Conservation (phyloP, 768 basidiomycete species). For the Macrolepiota fuliginosa region DNA sequence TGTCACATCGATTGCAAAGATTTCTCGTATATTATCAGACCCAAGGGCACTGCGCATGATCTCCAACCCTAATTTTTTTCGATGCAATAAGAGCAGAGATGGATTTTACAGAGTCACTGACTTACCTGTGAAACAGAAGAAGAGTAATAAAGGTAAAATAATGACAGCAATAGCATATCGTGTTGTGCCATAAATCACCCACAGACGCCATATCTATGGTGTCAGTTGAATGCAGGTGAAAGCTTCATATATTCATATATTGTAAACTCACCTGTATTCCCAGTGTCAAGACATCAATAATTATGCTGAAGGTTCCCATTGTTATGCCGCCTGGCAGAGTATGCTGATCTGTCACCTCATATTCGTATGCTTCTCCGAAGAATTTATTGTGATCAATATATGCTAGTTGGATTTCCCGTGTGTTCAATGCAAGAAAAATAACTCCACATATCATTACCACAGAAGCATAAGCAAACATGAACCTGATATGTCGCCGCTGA, state of each 20-base stretch:
- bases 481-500: neutral
- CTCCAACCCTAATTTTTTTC: no score
- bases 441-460: neutral
- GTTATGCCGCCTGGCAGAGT: neutral
- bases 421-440: neutral
- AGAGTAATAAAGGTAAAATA: neutral
- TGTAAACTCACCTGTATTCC: neutral
- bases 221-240: no score
- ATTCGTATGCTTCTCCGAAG: neutral
- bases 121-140: no score
- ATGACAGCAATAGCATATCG: neutral
- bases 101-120: no score
- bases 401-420: neutral
- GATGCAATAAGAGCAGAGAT: neutral
- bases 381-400: neutral
- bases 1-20: no score
- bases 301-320: neutral
- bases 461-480: neutral
- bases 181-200: neutral
- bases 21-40: no score
- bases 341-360: neutral
- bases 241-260: neutral
- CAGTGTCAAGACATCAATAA: neutral
- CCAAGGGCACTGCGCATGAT: no score
- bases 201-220: neutral